Conservation (phyloP, 305 asterid genomes). For the Solanum aculeatissimum region DNA sequence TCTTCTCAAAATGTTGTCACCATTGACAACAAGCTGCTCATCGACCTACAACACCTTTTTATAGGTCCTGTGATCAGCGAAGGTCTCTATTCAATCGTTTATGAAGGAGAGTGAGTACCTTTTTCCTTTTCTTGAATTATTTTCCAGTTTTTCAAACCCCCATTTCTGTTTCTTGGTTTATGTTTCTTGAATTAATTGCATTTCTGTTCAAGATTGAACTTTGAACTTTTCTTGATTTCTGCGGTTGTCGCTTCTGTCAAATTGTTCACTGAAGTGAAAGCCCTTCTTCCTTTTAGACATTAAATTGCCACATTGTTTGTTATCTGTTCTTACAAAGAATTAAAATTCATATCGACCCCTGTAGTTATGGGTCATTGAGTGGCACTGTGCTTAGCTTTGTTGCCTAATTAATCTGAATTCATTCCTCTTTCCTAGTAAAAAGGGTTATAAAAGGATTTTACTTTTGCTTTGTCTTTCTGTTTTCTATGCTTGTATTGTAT, state of each 20-base stretch:
- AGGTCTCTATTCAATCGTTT: conserved; percentile 33
- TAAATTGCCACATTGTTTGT: background rate
- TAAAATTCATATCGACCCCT: background rate
- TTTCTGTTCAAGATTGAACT: background rate
- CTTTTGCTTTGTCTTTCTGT: background rate
- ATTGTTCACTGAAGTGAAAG: background rate
- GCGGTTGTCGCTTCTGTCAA: background rate
- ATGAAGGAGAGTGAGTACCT: conserved; percentile 42
- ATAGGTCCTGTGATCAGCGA: conserved; percentile 42
- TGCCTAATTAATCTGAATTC: background rate
- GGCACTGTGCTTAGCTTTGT: background rate
- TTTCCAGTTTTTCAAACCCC: background rate
- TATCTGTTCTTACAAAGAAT: background rate
- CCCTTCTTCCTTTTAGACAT: background rate
- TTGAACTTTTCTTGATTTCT: background rate
- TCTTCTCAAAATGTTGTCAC: background rate
- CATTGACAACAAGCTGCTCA: conserved; percentile 21
- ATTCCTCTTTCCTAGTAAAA: background rate
- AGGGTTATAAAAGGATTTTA: background rate
- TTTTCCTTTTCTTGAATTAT: background rate
- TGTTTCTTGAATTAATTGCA: background rate
- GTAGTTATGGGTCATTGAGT: background rate
- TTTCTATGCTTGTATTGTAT: background rate
- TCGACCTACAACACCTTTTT: conserved; percentile 26
- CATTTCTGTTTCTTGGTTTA: background rate